phyloP scores from a whole-genome alignment of 805 yeast genomes.

The Saturnispora halmiae region DNA sequence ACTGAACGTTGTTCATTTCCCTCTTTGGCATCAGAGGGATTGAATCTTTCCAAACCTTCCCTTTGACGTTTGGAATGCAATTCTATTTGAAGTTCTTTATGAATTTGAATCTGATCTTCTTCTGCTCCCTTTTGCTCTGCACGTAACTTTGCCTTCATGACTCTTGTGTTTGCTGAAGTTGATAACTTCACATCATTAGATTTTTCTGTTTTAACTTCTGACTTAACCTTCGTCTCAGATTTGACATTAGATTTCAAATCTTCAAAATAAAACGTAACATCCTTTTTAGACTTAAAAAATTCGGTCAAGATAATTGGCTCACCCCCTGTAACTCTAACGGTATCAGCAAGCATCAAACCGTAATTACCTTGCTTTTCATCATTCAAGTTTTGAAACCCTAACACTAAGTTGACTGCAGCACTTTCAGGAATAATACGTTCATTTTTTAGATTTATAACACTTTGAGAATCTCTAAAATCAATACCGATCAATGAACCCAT shows the following conservation, averaged over 20 bases:
- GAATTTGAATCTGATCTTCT: conserved; percentile 70
- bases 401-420: conserved; percentile 61
- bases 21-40: conserved; percentile 67
- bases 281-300: conserved; percentile 61
- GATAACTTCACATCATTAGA: conserved; percentile 11
- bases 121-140: conserved; percentile 65
- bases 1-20: conserved; percentile 53
- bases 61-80: conserved; percentile 79
- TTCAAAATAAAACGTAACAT: conserved; percentile 77
- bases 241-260: conserved; percentile 33
- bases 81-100: conserved; percentile 73
- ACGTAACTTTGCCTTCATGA: conserved; percentile 69
- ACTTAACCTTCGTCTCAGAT: conserved; percentile 10
- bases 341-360: conserved; percentile 70
- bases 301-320: conserved; percentile 64
- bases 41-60: conserved; percentile 75
- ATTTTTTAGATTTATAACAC: conserved; percentile 64
- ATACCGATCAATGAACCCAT: conserved; percentile 86
- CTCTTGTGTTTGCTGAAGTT: conserved; percentile 42
- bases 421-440: conserved; percentile 61
- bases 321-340: conserved; percentile 56
- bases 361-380: conserved; percentile 50
- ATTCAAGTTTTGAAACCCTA: conserved; percentile 64
- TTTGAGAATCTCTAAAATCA: conserved; percentile 75
- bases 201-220: conserved; percentile 6